Evolutionary conservation across 495 filamentous ascomycete genomes (phyloP), one percentile per base, ranked within the genome.

Genomic region (Neurospora sublineolata): DNA sequence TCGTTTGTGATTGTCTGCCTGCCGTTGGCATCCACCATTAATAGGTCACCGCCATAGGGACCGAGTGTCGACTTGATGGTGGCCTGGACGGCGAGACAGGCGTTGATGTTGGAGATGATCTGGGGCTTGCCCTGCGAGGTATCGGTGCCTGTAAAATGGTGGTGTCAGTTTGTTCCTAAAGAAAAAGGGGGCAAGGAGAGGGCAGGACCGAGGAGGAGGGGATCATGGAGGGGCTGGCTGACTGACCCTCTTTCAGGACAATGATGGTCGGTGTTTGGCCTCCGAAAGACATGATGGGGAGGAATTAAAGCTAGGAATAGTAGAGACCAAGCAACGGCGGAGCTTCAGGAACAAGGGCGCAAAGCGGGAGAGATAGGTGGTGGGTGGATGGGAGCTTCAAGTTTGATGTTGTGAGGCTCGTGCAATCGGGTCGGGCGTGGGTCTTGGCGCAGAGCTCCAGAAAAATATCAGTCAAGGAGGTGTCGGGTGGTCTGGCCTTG

Each of bases 261-360:
- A 99, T 92, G 80, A 99, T 99, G 73, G 96, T 99, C 80, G 95
- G 95, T 75, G 95, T 93, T 84, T 99, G 95, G 82, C 94, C 95
- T 82, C 93, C 93, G 86, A 98, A 99, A 80, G 93, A 94, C 94
- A 97, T 97, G 37, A 73, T 79, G 72, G 68, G 23, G 68, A 67
- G 23, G 70, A 67, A 72, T 27, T 71, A 30, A 40, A 7, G 41
- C 5, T 67, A 27, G 52, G 36, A 37, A 33, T 46, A 20, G 27
- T 69, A 77, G 18, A 16, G 27, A 33, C 27, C 52, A 64, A 64
- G 68, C 44, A 60, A 67, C 41, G 37, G 69, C 72, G 64, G 74
- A 74, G 72, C 75, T 78, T 67, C 27, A 41, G 69, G 11, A 69
- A 46, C 67, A 37, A 52, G 42, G 37, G 58, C 60, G 67, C 12